phyloP scores from a whole-genome alignment of 176 grass and related monocot species.

The Triticum turgidum region DNA sequence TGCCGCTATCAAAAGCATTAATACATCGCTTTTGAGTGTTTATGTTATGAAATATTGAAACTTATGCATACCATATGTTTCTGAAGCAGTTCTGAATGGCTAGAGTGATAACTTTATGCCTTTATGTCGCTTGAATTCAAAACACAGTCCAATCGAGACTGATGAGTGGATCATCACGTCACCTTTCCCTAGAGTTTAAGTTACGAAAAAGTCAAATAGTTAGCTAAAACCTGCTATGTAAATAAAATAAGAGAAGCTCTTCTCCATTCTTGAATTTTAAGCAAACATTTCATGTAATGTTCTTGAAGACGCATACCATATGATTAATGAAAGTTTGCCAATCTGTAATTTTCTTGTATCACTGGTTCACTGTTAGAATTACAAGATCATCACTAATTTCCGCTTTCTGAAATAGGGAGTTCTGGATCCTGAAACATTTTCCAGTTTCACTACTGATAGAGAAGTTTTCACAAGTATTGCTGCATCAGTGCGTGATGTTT shows the following conservation, averaged over 20 bases:
- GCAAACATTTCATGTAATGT: neutral
- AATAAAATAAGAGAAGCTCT: neutral
- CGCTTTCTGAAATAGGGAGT: slow-evolving; percentile 55
- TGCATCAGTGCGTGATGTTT: slow-evolving; percentile 90
- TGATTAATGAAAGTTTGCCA: neutral
- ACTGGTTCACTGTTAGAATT: neutral
- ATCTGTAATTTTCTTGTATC: neutral
- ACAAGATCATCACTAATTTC: slow-evolving; percentile 37
- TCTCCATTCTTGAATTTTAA: slow-evolving; percentile 2
- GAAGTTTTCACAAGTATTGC: slow-evolving; percentile 76
- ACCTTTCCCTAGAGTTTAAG: neutral
- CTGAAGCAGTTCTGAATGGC: neutral
- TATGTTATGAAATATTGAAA: slow-evolving; percentile 9
- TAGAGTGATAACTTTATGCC: slow-evolving; percentile 8
- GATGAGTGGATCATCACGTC: neutral
- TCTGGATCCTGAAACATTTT: slow-evolving; percentile 66
- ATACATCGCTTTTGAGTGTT: neutral
- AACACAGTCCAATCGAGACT: neutral
- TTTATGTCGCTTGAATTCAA: slow-evolving; percentile 16
- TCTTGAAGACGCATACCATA: slow-evolving; percentile 14
- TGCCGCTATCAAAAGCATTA: slow-evolving; percentile 15
- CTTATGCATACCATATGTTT: slow-evolving; percentile 5
- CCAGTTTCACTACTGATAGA: slow-evolving; percentile 56
- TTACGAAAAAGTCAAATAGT: neutral
- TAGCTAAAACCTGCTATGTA: slow-evolving; percentile 9